These are phyloP conservation scores for Omphalea diandra DNA, from an alignment of 441 rosid species.

Conservation along the genomic window DNA sequence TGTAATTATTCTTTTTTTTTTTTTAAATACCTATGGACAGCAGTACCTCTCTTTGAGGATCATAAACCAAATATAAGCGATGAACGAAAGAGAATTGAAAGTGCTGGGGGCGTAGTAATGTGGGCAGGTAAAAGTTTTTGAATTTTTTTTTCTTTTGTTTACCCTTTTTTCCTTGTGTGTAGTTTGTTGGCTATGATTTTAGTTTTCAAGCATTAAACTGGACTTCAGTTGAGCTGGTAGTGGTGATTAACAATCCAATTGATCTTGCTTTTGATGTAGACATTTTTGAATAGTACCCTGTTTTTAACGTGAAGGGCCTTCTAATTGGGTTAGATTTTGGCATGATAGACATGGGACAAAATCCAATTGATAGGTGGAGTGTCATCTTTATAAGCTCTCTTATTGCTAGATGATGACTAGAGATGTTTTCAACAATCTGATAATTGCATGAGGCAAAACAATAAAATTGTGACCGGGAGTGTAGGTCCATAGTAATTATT, in stretches of 20 bases:
- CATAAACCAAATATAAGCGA: slow-evolving; percentile 98
- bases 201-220: slow-evolving; percentile 2
- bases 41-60: slow-evolving; percentile 95
- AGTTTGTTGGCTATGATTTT: too few relatives aligned
- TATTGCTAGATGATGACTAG: neutral
- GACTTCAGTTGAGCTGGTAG: slow-evolving; percentile 8
- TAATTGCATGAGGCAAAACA: neutral
- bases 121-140: slow-evolving; percentile 78
- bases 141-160: slow-evolving; percentile 4
- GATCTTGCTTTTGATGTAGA: neutral
- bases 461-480: neutral
- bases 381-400: neutral
- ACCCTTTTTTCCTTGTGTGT: neutral
- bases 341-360: too few relatives aligned
- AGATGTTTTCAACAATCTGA: neutral
- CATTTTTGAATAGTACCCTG: neutral
- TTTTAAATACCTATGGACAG: slow-evolving; percentile 51
- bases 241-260: neutral
- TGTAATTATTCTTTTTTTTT: slow-evolving; percentile 13
- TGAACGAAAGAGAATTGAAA: slow-evolving; percentile 97
- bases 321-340: too few relatives aligned
- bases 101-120: slow-evolving; percentile 92
- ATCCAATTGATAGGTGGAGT: neutral
- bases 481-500: neutral
- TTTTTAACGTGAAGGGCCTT: slow-evolving; percentile 7